Base-by-base conservation (phyloP, 1,139 yeast genomes). In the Candida sanyaensis region DNA sequence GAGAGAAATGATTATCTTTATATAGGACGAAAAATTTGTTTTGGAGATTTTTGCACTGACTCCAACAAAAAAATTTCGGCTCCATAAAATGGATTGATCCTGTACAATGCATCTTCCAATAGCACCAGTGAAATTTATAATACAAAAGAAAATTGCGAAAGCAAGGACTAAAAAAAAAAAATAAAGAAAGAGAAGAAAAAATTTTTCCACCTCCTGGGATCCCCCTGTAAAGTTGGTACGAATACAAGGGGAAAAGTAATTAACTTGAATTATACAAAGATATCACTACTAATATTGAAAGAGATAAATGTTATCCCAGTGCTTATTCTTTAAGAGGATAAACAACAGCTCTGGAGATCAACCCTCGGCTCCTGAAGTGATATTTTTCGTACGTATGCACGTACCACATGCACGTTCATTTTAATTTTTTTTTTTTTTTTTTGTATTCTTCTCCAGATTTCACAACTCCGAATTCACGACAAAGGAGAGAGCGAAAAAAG, bases 1-100 rank as follows among this genome's bases (percentile, higher is more conserved):
- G 32, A 21, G 33, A 34, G 27, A 41, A 26, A 13, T 37, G 29
- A 13, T 12, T 37, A 13, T 26, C 13, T 27, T 33, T 24, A 36
- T 41, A 29, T 30, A 37, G 27, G 11, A 36, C 24, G 26, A 26
- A 29, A 43, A 36, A 24, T 17, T 34, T n/a, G 21, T 32, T n/a
- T 10, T 26, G 17, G 17, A 11, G 28, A 37, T 24, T 37, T 37
- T 37, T 27, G 30, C n/a, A n/a, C 26, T 21, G 39, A 24, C 32
- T 26, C 28, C 28, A 26, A 17, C 33, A 37, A 17, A 17, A 2
- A n/a, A n/a, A n/a, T n/a, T n/a, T 45, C 48, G 48, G 48, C 23
- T 34, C 48, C 48, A 42, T 45, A 34, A 41, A 41, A 45, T 45
- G 48, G 48, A 36, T 6, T 11, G 12, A 28, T 41, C 30, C 45